phyloP scores from a whole-genome alignment of 805 yeast species.

The Sugiyamaella valdiviana region DNA sequence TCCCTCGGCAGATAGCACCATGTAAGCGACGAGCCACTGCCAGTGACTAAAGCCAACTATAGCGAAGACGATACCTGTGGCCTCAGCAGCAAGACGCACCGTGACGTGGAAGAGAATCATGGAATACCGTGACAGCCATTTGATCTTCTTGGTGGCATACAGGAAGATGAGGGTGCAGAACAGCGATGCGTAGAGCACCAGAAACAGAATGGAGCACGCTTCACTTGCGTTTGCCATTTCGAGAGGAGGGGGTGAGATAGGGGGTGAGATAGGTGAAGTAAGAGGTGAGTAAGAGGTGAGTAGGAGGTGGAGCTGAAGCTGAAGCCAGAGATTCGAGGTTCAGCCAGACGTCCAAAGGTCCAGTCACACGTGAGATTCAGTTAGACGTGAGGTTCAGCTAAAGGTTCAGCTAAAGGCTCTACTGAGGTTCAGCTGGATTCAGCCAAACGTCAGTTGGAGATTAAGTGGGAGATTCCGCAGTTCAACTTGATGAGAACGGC shows the following conservation, averaged over 20 bases:
- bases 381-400: too few species aligned
- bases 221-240: slow-evolving; percentile 1
- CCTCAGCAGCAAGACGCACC: slow-evolving; percentile 18
- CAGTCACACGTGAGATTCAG: too few species aligned
- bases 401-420: too few species aligned
- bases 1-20: slow-evolving; percentile 20
- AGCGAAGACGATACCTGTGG: slow-evolving; percentile 12
- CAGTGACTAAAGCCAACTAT: slow-evolving; percentile 3
- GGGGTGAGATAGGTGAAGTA: neutral
- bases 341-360: too few species aligned
- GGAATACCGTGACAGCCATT: slow-evolving; percentile 11
- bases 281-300: too few species aligned
- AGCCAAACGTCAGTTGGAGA: too few species aligned
- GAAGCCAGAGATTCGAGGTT: too few species aligned
- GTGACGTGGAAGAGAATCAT: slow-evolving; percentile 8
- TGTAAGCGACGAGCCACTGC: slow-evolving; percentile 17
- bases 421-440: too few species aligned
- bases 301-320: too few species aligned
- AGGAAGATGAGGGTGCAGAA: neutral
- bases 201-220: slow-evolving; percentile 6
- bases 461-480: too few species aligned
- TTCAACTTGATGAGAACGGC: too few species aligned
- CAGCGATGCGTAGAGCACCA: slow-evolving; percentile 9
- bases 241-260: neutral
- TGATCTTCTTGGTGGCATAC: slow-evolving; percentile 3